phyloP scores from a whole-genome alignment of 345 rosid genomes.

The Dipteronia sinensis region DNA sequence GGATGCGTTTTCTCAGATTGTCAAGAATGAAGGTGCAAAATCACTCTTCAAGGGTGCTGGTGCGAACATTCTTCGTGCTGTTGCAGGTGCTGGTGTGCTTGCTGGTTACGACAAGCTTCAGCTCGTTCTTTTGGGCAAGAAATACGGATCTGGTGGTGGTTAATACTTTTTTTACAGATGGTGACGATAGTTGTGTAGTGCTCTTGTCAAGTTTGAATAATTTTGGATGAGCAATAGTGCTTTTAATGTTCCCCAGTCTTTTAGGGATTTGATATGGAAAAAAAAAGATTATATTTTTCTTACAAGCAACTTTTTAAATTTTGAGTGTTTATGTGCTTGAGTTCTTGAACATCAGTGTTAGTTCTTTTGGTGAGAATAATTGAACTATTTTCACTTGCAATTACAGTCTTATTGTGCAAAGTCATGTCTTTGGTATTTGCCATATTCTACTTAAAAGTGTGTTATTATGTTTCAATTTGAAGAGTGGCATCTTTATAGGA shows the following conservation, averaged over 20 bases:
- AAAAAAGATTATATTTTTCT: background rate
- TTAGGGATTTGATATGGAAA: conserved; percentile 12
- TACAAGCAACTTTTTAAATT: conserved; percentile 13
- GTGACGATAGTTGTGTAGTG: conserved; percentile 10
- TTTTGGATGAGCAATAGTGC: conserved; percentile 21
- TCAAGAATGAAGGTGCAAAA: conserved; percentile 56
- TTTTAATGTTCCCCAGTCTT: conserved; percentile 14
- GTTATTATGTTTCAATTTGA: background rate
- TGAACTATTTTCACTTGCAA: background rate
- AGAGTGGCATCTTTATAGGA: background rate
- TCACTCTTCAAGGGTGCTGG: conserved; percentile 74
- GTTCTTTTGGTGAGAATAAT: conserved; percentile 20
- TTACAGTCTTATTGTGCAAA: background rate
- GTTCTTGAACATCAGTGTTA: background rate
- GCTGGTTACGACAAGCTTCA: conserved; percentile 72
- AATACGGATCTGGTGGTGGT: conserved; percentile 56
- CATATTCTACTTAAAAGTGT: background rate
- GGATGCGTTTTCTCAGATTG: conserved; percentile 49
- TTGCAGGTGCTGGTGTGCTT: conserved; percentile 67
- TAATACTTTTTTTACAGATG: conserved; percentile 19
- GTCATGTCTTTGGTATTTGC: background rate
- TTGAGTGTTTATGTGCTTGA: conserved; percentile 25
- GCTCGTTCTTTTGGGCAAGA: conserved; percentile 55
- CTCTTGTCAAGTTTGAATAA: conserved; percentile 29
- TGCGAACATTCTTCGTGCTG: conserved; percentile 61